Base-by-base conservation (phyloP, 2,329 filamentous ascomycete genomes). In the Fusarium oligoseptatum region DNA sequence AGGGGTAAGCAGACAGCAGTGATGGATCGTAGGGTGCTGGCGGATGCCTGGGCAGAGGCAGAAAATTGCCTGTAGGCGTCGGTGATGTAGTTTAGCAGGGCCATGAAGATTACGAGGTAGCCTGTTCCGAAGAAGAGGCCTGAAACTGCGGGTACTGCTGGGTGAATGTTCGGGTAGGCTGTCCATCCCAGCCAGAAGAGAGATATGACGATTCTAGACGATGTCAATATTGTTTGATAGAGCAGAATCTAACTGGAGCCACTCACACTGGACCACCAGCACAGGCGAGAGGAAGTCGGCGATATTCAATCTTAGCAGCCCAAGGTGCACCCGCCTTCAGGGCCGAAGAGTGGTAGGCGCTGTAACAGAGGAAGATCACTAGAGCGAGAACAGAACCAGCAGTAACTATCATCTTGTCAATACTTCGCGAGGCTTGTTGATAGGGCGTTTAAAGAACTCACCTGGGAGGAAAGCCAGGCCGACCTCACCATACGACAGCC, bases 161-260 rank as follows among this genome's bases (percentile, higher is more conserved):
- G 55, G 8, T 58, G 55, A 2, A 58, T 58, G 2, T 17, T n/a
- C 0, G 55, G 36, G 10, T 41, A 58, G 3, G 55, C 34, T 58
- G 75, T 70, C 75, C 75, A 77, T 0, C 75, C 75, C 0, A 75
- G 60, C 75, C 75, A 76, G 14, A 77, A 77, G 2, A 77, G 60
- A 3, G 74, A 74, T 0, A 67, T 27, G 1, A 71, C 70, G 7
- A 76, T 58, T 6, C 55, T 58, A 6, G 34, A 39, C 3, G 5
- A 0, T 11, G 22, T 58, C 4, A 58, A 22, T 5, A 22, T n/a
- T 15, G 3, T 4, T 1, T 2, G 14, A 12, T 36, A 15, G 6
- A 34, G 3, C 4, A 4, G 7, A 3, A 15, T 11, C 3, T 12
- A 11, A 5, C 6, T 27, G 2, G 6, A 3, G 10, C 1, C 1